Evolutionary conservation across 148 eudicot species (phyloP).

Genomic region (Heliosperma pusillum): DNA sequence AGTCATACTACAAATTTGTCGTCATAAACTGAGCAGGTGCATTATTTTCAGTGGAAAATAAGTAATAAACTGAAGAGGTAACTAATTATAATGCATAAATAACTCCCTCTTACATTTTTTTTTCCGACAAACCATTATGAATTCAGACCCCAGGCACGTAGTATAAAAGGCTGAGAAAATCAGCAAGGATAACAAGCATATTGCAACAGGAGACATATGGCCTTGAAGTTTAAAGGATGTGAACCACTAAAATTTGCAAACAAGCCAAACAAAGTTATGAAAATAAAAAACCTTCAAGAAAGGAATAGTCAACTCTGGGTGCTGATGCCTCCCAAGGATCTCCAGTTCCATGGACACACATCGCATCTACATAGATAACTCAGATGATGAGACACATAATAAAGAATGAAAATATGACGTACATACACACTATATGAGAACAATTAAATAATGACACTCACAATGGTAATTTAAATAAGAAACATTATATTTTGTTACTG

Average conservation of each 20-base stretch:
- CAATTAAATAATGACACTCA: neutral
- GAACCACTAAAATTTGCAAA: neutral
- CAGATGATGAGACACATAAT: conserved; percentile 8
- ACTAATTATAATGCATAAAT: neutral
- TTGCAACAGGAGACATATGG: neutral
- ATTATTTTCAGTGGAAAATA: neutral
- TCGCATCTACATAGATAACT: conserved; percentile 61
- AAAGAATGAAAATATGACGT: conserved; percentile 1
- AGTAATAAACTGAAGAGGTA: neutral
- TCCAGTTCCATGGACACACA: conserved; percentile 83
- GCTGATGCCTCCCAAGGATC: conserved; percentile 89
- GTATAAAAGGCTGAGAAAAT: neutral
- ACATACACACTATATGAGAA: neutral
- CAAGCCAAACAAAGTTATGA: neutral
- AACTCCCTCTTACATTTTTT: neutral
- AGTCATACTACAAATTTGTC: neutral
- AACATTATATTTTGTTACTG: neutral
- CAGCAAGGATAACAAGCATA: neutral
- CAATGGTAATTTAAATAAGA: neutral
- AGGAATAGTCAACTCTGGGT: conserved; percentile 79
- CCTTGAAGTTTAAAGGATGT: neutral
- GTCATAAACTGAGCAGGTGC: neutral
- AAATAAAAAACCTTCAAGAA: conserved; percentile 61
- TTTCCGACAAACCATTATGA: neutral
- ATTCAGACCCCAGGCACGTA: neutral